phyloP scores from a whole-genome alignment of 164 flowering plant genomes.

The Berberis vulgaris region DNA sequence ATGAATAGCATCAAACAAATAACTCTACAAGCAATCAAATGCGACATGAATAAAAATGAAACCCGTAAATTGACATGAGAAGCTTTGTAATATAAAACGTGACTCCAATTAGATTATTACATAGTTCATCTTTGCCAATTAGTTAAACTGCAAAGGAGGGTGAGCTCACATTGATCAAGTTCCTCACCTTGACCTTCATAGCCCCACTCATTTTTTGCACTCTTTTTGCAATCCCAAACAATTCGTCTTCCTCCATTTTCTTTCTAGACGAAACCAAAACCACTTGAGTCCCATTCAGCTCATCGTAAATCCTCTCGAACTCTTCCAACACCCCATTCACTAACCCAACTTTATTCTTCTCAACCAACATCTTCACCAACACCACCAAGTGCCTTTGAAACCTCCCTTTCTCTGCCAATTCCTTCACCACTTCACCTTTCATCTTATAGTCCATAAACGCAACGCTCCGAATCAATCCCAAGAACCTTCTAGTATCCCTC shows the following conservation, averaged over 20 bases:
- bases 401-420: conserved; percentile 27
- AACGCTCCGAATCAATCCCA: conserved; percentile 17
- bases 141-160: conserved; percentile 9
- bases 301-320: conserved; percentile 45
- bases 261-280: conserved; percentile 4
- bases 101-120: too few species aligned
- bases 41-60: too few species aligned
- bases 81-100: too few species aligned
- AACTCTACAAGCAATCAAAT: too few species aligned
- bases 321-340: conserved; percentile 45
- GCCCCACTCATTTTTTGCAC: conserved; percentile 20
- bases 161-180: conserved; percentile 8
- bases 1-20: too few species aligned
- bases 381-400: conserved; percentile 35
- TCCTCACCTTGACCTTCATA: conserved; percentile 21
- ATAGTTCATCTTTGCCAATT: neutral
- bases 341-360: conserved; percentile 33
- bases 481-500: conserved; percentile 36
- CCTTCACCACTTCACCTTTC: conserved; percentile 36
- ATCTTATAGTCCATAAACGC: conserved; percentile 17
- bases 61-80: too few species aligned
- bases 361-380: conserved; percentile 43
- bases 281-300: conserved; percentile 2
- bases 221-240: conserved; percentile 29
- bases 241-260: conserved; percentile 29